Conservation (phyloP, 371 early-diverging fungal species). For the Lichtheimia hyalospora region DNA sequence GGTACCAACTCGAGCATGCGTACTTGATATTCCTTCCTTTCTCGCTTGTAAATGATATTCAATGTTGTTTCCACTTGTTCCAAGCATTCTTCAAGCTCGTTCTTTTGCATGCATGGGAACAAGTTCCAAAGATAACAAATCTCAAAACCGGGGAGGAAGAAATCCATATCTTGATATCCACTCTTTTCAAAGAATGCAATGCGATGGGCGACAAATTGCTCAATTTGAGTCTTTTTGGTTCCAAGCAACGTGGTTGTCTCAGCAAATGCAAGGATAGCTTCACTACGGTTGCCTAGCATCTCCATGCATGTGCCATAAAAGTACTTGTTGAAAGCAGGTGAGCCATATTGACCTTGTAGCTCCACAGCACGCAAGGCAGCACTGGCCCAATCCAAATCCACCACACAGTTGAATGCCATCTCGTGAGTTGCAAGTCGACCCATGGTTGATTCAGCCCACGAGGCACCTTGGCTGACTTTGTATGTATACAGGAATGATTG, state of each 20-base stretch:
- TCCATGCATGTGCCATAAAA: conserved; percentile 61
- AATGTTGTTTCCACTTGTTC: conserved; percentile 43
- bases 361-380: conserved; percentile 44
- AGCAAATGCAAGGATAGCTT: conserved; percentile 53
- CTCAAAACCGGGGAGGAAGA: conserved; percentile 56
- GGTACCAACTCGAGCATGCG: conserved; percentile 46
- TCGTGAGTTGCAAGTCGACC: conserved; percentile 59
- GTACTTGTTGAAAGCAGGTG: conserved; percentile 56
- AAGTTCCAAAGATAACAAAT: conserved; percentile 60
- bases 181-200: conserved; percentile 54
- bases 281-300: conserved; percentile 47
- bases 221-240: conserved; percentile 54
- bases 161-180: conserved; percentile 57
- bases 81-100: conserved; percentile 34
- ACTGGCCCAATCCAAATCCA: conserved; percentile 55
- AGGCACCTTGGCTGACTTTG: conserved; percentile 42
- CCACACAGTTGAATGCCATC: conserved; percentile 57
- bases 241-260: conserved; percentile 45
- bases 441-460: conserved; percentile 47
- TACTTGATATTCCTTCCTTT: conserved; percentile 49
- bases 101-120: conserved; percentile 53
- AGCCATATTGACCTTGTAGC: conserved; percentile 50
- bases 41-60: conserved; percentile 41
- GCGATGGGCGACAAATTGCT: conserved; percentile 53
- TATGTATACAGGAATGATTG: conserved; percentile 49